Conservation (phyloP, 192 early-diverging fungal species). For the Linnemannia elongata region DNA sequence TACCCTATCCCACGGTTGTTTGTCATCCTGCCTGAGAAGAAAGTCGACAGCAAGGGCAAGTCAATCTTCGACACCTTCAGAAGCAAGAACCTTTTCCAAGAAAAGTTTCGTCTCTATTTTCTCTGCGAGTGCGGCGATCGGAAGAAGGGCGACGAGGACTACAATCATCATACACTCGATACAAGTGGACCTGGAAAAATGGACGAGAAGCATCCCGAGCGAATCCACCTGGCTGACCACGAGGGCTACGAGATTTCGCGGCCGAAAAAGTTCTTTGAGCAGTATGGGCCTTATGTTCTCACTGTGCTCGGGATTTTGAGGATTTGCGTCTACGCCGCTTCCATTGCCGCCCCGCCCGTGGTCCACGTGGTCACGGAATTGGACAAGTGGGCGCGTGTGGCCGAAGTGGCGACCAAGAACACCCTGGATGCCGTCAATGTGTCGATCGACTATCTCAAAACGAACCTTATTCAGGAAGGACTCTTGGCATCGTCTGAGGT, state of each 20-base stretch:
- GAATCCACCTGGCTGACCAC: conserved; percentile 12
- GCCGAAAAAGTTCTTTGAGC: conserved; percentile 4
- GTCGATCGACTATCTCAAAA: background rate
- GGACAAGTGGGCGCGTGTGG: background rate
- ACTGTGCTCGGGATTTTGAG: background rate
- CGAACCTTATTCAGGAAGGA: background rate
- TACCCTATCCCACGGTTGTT: conserved; percentile 22
- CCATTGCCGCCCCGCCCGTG: background rate
- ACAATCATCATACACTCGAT: background rate
- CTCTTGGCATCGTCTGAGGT: background rate
- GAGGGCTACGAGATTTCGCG: conserved; percentile 10
- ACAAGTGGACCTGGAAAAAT: background rate
- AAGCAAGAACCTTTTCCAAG: background rate
- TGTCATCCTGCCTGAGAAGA: background rate
- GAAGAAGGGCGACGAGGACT: background rate
- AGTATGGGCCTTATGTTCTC: background rate
- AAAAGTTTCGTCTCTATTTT: conserved; percentile 13
- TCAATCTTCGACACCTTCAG: background rate
- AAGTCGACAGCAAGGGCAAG: background rate
- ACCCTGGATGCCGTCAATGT: background rate
- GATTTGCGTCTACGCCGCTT: background rate
- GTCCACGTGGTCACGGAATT: background rate
- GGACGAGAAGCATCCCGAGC: background rate
- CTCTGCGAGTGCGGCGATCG: conserved; percentile 14
- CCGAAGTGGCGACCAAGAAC: background rate